These are phyloP conservation scores for Colletotrichum sp. DNA, from an alignment of 2,329 filamentous ascomycete genomes.

Conservation along the genomic window DNA sequence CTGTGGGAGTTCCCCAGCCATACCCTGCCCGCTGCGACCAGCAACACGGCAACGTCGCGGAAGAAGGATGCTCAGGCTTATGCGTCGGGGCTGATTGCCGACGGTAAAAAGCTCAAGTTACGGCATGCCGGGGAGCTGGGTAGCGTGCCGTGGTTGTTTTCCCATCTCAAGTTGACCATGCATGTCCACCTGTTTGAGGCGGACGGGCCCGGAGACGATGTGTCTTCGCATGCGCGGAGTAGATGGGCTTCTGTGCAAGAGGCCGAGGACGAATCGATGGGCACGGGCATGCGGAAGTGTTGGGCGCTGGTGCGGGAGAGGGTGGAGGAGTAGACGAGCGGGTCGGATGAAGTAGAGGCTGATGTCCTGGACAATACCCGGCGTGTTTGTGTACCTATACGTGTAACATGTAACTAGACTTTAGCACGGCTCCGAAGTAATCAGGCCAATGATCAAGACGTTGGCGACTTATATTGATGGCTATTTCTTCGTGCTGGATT, in stretches of 20 bases:
- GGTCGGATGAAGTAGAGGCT: neutral
- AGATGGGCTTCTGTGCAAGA: constrained; percentile 44
- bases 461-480: too few species aligned
- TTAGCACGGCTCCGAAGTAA: neutral
- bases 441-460: neutral
- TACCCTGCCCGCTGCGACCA: constrained; percentile 33
- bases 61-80: constrained; percentile 40
- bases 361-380: neutral
- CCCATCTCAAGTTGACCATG: constrained; percentile 62
- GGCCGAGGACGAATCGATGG: constrained; percentile 59
- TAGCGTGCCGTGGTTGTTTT: constrained; percentile 62
- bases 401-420: neutral
- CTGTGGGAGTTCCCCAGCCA: constrained; percentile 63
- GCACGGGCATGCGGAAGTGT: constrained; percentile 64
- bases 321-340: neutral
- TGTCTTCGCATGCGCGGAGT: neutral
- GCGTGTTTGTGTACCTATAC: neutral
- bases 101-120: constrained; percentile 15
- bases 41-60: constrained; percentile 34
- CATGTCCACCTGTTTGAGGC: constrained; percentile 58
- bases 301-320: constrained; percentile 48
- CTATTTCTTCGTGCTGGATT: neutral
- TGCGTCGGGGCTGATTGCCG: constrained; percentile 31
- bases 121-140: constrained; percentile 49
- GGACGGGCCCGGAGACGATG: constrained; percentile 9